Evolutionary conservation across 2,329 filamentous ascomycete species (phyloP), one percentile per base, ranked within the genome.

Genomic region (Ophiosphaerella korrae): DNA sequence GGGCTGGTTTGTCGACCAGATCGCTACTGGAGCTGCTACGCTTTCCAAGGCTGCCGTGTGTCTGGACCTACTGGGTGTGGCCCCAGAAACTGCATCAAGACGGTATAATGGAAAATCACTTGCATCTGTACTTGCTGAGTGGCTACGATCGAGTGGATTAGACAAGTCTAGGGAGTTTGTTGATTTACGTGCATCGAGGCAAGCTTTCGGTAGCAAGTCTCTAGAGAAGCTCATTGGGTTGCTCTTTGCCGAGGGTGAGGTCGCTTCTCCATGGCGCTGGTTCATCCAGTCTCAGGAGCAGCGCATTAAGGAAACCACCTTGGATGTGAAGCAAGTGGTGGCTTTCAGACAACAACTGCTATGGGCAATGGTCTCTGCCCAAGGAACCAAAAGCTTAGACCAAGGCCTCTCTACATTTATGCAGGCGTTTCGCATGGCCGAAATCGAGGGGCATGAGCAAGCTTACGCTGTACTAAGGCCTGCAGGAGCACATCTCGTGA

Each of bases 1-100:
- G 26, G 50, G 58, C 11, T 71, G 78, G 58, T 75, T 80, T 31
- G 61, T 77, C 33, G 63, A 74, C 24, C 72, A 75, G 39, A 68
- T 76, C 11, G 66, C 72, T 2, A 53, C 64, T 9, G 75, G 75
- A 12, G 61, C 65, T 5, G 76, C 76, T 16, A 71, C 67, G 11
- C 48, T 77, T 2, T 51, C 63, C 6, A 74, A 75, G 26, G 76
- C 76, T 5, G 55, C 54, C 38, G 53, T 75, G 12, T 78, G 75
- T 48, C 55, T 78, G 6, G 55, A 71, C 2, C 55, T 69, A 11
- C 69, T 75, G 38, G 59, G 60, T 12, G 61, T 38, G 46, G 57
- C 49, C 7, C 44, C 57, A 6, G 36, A 51, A 9, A 42, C 45
- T 14, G 14, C 47, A 3, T 35, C 52, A 13, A 14, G 42, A 24